Base-by-base conservation (phyloP, 1,139 yeast genomes). In the Suhomyces taliae region DNA sequence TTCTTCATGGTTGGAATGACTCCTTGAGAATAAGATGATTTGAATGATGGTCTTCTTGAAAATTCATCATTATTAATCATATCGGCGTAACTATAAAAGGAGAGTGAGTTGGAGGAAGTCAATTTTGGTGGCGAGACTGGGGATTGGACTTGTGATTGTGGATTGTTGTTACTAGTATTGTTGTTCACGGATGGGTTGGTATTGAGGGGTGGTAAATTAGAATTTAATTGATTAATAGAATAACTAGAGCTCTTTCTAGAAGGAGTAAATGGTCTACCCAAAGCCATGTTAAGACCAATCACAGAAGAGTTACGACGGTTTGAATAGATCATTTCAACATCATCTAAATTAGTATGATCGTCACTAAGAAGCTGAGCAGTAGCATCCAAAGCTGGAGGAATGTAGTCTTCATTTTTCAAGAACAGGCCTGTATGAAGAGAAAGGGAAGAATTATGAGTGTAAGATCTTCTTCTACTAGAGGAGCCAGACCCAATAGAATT, bases 331-430 rank as follows among this genome's bases (percentile, higher is more conserved):
- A 87, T 81, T 53, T 87, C 93, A 24, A 87, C 81, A 49, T 81
- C 78, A 57, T 84, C 86, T 52, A 86, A 74, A 57, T 84, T 80
- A 11, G 86, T 72, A 44, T 72, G 66, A 38, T 78, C 69, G 56
- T 82, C 84, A 37, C 78, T 76, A 43, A 87, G 73, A 34, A 85
- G 76, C 40, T 82, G 76, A 4, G 93, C 81, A 27, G 91, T 79
- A 8, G 91, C 91, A 59, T 88, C 96, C 59, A 90, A 72, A 8
- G 90, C 90, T 2, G 96, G 90, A 1, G 96, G 90, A 43, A 88
- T 87, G 56, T 73, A 82, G 64, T 88, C 90, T 61, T 88, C 79
- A 37, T 64, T 67, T 48, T 69, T 68, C 48, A 70, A 62, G 40
- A 46, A 56, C 24, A 70, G 61, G 9, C 34, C 31, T 15, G 40